Evolutionary conservation across 2,329 filamentous ascomycete genomes (phyloP), one percentile per base, ranked within the genome.

Genomic region (Stachybotrys chartarum): DNA sequence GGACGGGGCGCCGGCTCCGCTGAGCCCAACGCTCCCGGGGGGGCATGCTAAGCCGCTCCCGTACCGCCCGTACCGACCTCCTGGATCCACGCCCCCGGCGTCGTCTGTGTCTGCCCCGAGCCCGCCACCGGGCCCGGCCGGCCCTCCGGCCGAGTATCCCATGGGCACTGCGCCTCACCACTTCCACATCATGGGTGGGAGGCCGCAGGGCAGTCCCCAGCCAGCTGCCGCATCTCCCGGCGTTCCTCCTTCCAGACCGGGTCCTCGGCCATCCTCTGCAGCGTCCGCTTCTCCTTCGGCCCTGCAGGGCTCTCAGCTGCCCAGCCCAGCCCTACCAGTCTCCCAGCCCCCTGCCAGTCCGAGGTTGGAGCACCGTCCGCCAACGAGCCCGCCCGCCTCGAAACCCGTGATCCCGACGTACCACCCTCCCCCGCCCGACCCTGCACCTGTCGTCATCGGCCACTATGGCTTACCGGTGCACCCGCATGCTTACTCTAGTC

Each of bases 31-130:
- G 14, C 14, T 14, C 5, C 11, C 31, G 39, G 30, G 24, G 24
- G 24, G 24, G 24, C 24, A 24, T 17, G n/a, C 57, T 14, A 56
- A 53, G 50, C 57, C 61, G 31, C 55, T 60, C 18, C 55, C 66
- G 32, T 71, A 69, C 50, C 62, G 63, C 44, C 69, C 67, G 1
- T 70, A 69, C 35, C 60, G 63, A 47, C 67, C 64, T 7, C 57
- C 61, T 17, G 61, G 62, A 14, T 55, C 56, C 6, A 48, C 60
- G 46, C 59, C 54, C n/a, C 51, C 55, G 32, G 46, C 53, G 7
- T 53, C 51, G 39, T 44, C 39, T 39, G 48, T 54, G n/a, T 56
- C 61, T 24, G 49, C 52, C 30, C 50, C 57, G 24, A 44, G 50
- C 24, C 57, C 59, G 39, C 55, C 57, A 30, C 53, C 52, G 30